Percentiles rank a stretch among this genome's conserved stretches.
phyloP scores from a whole-genome alignment of 257 asterid species.

The Solanum sejunctum region DNA sequence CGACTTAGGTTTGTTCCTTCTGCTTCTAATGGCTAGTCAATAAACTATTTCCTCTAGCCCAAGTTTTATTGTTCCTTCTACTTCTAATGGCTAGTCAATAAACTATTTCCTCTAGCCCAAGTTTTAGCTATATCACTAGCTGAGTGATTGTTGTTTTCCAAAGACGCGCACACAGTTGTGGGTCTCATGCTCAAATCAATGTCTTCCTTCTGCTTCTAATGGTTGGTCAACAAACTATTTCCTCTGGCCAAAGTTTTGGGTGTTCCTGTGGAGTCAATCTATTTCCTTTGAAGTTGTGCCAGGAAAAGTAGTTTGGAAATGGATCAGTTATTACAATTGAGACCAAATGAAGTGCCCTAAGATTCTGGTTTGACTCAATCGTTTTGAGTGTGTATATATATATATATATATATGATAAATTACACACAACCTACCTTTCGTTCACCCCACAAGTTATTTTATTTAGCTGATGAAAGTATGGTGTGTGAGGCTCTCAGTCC shows the following conservation, averaged over 20 bases:
- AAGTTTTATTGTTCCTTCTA: too few species aligned
- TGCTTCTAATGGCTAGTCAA: neutral
- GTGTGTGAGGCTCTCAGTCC: neutral
- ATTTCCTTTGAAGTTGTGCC: neutral
- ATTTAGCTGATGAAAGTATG: neutral
- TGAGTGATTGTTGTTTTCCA: neutral
- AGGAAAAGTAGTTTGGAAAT: neutral
- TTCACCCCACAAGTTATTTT: neutral
- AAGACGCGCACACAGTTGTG: neutral
- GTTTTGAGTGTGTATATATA: neutral
- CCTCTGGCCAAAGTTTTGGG: neutral
- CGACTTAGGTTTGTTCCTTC: neutral
- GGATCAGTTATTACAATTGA: neutral
- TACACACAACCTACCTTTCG: neutral
- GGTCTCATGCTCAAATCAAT: neutral
- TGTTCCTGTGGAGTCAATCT: neutral
- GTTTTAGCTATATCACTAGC: neutral
- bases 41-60: neutral
- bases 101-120: neutral
- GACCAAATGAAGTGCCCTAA: neutral
- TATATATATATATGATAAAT: neutral
- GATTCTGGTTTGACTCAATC: neutral
- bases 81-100: neutral
- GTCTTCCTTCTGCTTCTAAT: neutral
- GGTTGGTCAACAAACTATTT: neutral